Percentiles rank a stretch among this genome's conserved stretches.
These are phyloP conservation scores for Papiliotrema laurentii DNA, from an alignment of 1,284 basidiomycete genomes.

Conservation along the genomic window DNA sequence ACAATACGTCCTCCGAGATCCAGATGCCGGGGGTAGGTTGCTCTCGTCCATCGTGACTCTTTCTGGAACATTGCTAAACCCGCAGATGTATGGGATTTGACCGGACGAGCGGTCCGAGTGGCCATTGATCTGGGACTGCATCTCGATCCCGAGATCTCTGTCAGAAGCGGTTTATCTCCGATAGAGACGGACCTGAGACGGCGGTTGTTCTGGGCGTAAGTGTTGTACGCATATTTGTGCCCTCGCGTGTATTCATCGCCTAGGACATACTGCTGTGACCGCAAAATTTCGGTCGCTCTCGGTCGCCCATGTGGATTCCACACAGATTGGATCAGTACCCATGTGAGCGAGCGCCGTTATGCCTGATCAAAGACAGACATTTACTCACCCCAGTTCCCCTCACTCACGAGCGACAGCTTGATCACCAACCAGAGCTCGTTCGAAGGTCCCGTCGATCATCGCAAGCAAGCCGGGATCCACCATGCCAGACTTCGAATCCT, in stretches of 20 bases:
- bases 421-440: not conserved
- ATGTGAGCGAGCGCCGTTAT: not conserved
- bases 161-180: not conserved
- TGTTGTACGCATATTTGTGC: not conserved
- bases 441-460: not conserved
- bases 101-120: not conserved
- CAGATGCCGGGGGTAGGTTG: not conserved
- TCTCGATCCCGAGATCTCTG: not conserved
- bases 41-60: too few relatives aligned
- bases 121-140: not conserved
- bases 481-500: not conserved
- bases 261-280: not conserved
- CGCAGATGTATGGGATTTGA: not conserved
- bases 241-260: too few relatives aligned
- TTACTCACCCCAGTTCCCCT: not conserved
- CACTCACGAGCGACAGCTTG: not conserved
- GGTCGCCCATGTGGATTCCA: not conserved
- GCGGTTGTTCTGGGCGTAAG: constrained; percentile 1
- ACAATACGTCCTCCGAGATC: not conserved
- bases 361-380: not conserved
- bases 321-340: not conserved
- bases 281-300: not conserved
- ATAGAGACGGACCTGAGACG: not conserved
- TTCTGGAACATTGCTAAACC: not conserved
- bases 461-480: not conserved